Evolutionary conservation across 441 rosid species (phyloP).

Genomic region (Gossypium gossypioides): DNA sequence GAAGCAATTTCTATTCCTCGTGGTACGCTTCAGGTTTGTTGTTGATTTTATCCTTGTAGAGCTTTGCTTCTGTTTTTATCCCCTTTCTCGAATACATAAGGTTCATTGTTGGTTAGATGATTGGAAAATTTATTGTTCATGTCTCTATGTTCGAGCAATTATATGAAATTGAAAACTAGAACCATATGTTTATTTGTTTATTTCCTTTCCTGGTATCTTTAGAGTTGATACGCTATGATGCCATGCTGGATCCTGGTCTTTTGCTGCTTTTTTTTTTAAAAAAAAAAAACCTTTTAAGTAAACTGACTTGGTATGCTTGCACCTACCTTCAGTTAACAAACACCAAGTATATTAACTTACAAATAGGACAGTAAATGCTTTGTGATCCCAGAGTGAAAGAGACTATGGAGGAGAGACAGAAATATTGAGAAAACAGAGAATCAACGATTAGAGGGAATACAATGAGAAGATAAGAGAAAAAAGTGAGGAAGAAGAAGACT

Average conservation of each 20-base stretch:
- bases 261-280: background rate
- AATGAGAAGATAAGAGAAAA: background rate
- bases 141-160: background rate
- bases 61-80: constrained; percentile 8
- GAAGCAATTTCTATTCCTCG: constrained; percentile 72
- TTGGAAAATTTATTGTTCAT: background rate
- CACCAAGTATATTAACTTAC: background rate
- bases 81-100: background rate
- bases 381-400: background rate
- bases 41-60: constrained; percentile 15
- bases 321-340: background rate
- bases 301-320: background rate
- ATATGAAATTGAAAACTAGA: background rate
- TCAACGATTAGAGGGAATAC: background rate
- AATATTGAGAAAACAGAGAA: background rate
- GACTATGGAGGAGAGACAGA: background rate
- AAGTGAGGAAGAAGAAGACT: background rate
- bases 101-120: background rate
- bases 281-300: background rate
- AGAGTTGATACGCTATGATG: constrained; percentile 4
- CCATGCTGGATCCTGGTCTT: background rate
- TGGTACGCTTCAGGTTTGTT: constrained; percentile 96
- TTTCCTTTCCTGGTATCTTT: background rate
- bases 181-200: constrained; percentile 1
- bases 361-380: background rate